Base-by-base conservation (phyloP, 2,329 filamentous ascomycete species). In the Conoideocrella luteorostrata region DNA sequence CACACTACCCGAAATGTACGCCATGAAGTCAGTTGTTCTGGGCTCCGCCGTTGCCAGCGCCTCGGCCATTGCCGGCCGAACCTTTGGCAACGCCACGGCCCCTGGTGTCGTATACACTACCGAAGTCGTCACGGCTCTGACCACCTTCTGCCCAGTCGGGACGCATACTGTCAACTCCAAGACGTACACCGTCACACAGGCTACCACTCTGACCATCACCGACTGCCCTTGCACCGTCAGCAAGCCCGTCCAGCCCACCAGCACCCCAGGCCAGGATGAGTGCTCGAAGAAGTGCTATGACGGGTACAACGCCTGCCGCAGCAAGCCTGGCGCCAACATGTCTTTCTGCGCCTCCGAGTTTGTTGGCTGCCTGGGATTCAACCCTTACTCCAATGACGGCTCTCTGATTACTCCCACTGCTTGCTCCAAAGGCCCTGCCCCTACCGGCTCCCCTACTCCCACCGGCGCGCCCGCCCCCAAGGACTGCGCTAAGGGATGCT, bases 101-200 rank as follows among this genome's bases (percentile, higher is more conserved):
- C 13, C 56, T 54, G 68, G 70, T 56, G 64, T 68, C 53, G 66
- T 64, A 59, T 78, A 75, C 66, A 72, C 70, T 65, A 84, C 80
- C 52, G 74, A 82, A 70, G 68, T 77, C 48, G 73, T 85, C 50
- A 82, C 77, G 43, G 67, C 70, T 44, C 73, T 76, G 67, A 81
- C 75, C 64, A 86, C 82, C 57, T 84, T 71, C 74, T 86, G 82
- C 77, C 80, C 82, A 7, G 69, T 56, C 47, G 84, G 82, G 52
- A 67, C 68, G 52, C 62, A 84, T 60, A 74, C 72, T 56, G 69
- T 80, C 66, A 72, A 70, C 57, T 68, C 67, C 62, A 67, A 72
- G 61, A 84, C 80, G 64, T 83, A 82, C 72, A 80, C 74, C 54
- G 70, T 86, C 64, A 77, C 78, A 50, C 66, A 73, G 66, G 68